Evolutionary conservation across 768 basidiomycete species (phyloP), one percentile per base, ranked within the genome.

Genomic region (Lepiota subincarnata): DNA sequence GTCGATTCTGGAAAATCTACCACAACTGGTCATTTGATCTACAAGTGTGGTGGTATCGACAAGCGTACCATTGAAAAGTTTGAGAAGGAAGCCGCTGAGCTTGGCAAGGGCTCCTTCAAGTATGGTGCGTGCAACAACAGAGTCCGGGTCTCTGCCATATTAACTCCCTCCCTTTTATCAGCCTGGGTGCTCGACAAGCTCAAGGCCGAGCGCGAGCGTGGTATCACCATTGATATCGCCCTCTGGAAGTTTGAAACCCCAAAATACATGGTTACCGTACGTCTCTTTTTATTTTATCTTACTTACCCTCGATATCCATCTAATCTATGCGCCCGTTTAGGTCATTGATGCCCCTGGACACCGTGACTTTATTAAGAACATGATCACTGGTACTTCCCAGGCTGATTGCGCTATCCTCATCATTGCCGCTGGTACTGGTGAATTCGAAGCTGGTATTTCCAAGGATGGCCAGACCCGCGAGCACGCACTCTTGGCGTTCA

Each of bases 41-140:
- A 98, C 92, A 97, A 99, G 87, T 99, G 97, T 74, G 97, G 97
- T 87, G 97, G 97, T 90, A 99, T 99, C 81, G 97, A 99, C 75
- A 99, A 98, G 84, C 93, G 93, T 86, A 94, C 92, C 71, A 95
- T 96, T 63, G 93, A 95, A 78, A 97, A 98, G 82, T 98, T 98
- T 82, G 97, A 99, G 84, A 99, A 99, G 87, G 97, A 99, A 80
- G 97, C 97, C 66, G 92, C 93, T 79, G 97, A 99, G 74, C 91
- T 99, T 70, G 97, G 97, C 71, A 99, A 99, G 82, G 93, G 95
- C 73, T 92, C 92, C 71, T 97, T 92, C 84, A 92, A 93, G 75
- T 95, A 95, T 76, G 92, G 92, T 93, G 61, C 63, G 87, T 73
- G 57, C 52, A 22, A 38, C 46, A 35, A 34, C 45, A 40, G 36